Evolutionary conservation across 139 green algal genomes (phyloP), one percentile per base, ranked within the genome.

Genomic region (Tetradesmus obliquus): DNA sequence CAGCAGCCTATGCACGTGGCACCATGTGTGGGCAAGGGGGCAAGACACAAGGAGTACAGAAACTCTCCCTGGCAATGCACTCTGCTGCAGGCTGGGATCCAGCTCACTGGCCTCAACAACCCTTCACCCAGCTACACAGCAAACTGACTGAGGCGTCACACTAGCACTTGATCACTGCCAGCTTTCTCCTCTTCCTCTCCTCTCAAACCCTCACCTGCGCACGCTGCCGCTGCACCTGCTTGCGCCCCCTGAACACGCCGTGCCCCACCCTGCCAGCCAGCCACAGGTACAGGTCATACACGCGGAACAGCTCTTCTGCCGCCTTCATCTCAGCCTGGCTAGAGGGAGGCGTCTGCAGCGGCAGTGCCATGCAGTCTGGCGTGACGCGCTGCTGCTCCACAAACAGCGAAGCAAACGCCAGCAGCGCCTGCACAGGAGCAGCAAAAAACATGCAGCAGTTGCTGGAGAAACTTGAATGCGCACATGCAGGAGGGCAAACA

Each of bases 261-360:
- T 53, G 84, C 54, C 86, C 86, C 20, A 90, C 9, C 71, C 88
- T 22, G 55, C 79, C 88, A 9, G 76, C 55, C 15, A 91, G 57
- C 93, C 94, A 95, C 3, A 95, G 72, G 88, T 95, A 95, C 79
- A 95, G 85, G 82, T 95, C 94, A 86, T 92, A 93, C 53, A 92
- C 90, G 0, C 92, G 55, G 62, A 94, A 93, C 84, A 93, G 66
- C 82, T 91, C 87, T 91, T 95, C 94, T 84, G 94, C 69, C 0
- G 55, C 22, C 20, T 86, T 88, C 24, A 95, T 93, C 69, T 94
- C 86, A 53, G 72, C 55, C 9, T 32, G 24, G 15, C 53, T 91
- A 10, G 74, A n/a, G 3, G 88, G 76, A 0, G 60, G 45, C 57
- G 53, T 55, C 22, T 72, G 20, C 9, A 53, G 60, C 32, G 58